A percentile compares a stretch with the other conserved stretches of the same genome.
phyloP scores from a whole-genome alignment of 768 basidiomycete species.

The Scleroderma citrinum region DNA sequence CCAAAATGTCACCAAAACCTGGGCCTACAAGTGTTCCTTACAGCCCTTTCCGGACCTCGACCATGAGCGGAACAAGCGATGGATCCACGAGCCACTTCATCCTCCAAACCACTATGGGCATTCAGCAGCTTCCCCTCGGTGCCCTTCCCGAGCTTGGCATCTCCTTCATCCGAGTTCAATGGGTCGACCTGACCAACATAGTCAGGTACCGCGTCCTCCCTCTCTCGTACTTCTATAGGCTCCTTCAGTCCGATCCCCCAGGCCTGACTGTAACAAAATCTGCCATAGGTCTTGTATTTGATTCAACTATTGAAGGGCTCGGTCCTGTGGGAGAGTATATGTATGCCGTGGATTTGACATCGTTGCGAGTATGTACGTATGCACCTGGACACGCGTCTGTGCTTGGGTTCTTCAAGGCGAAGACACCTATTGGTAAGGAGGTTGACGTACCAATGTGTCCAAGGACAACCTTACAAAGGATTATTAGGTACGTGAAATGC shows the following conservation, averaged over 20 bases:
- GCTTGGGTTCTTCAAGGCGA: slow-evolving; percentile 67
- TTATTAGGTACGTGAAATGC: slow-evolving; percentile 42
- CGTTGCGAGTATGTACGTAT: slow-evolving; percentile 49
- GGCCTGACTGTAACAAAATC: slow-evolving; percentile 45
- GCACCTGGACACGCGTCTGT: slow-evolving; percentile 56
- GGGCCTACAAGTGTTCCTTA: too few species aligned
- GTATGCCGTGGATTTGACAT: slow-evolving; percentile 50
- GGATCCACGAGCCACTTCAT: too few species aligned
- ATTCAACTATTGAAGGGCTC: slow-evolving; percentile 45
- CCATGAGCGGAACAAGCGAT: too few species aligned
- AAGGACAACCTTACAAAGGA: slow-evolving; percentile 44
- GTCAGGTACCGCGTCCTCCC: slow-evolving; percentile 58
- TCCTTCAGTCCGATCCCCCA: slow-evolving; percentile 47
- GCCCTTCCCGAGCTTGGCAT: slow-evolving; percentile 2
- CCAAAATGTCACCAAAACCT: too few species aligned
- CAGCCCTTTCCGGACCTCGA: too few species aligned
- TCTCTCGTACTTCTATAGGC: slow-evolving; percentile 36
- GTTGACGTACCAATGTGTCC: slow-evolving; percentile 53
- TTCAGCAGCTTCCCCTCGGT: background rate
- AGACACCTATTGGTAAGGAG: slow-evolving; percentile 33
- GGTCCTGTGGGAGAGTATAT: slow-evolving; percentile 50
- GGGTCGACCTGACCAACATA: slow-evolving; percentile 59
- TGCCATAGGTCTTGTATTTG: slow-evolving; percentile 46
- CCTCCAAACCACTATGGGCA: background rate
- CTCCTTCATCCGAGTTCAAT: slow-evolving; percentile 54